These are phyloP conservation scores for Saprolegnia diclina DNA, from an alignment of 352 stramenopile genomes.

Conservation along the genomic window DNA sequence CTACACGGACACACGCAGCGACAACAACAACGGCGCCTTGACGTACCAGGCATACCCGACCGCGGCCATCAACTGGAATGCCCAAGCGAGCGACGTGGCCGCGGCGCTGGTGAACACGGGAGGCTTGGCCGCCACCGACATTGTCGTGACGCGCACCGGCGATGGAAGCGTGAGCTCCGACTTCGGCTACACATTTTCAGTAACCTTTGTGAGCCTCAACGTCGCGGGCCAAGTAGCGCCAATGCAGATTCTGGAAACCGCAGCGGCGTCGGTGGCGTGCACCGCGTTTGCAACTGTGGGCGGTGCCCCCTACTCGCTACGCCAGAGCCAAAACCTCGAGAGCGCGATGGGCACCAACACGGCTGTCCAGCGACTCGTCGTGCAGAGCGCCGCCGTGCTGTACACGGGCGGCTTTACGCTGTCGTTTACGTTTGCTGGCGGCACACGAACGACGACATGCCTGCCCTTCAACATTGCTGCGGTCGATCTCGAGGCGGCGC, in stretches of 20 bases:
- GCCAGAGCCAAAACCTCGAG: slow-evolving; percentile 34
- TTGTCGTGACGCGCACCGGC: slow-evolving; percentile 69
- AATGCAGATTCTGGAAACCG: slow-evolving; percentile 33
- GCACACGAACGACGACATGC: slow-evolving; percentile 35
- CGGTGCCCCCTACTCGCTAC: slow-evolving; percentile 33
- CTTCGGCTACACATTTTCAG: slow-evolving; percentile 62
- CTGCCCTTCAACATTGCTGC: slow-evolving; percentile 60
- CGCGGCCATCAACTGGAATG: slow-evolving; percentile 39
- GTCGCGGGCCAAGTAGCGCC: slow-evolving; percentile 57
- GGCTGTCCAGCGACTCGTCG: slow-evolving; percentile 56
- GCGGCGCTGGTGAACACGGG: slow-evolving; percentile 34
- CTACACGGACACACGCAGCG: slow-evolving; percentile 31
- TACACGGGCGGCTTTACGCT: slow-evolving; percentile 53
- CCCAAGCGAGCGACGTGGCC: slow-evolving; percentile 34
- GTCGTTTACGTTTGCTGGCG: slow-evolving; percentile 41
- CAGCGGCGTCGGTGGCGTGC: slow-evolving; percentile 28
- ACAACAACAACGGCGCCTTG: slow-evolving; percentile 32
- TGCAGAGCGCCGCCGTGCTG: slow-evolving; percentile 46
- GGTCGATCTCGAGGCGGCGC: slow-evolving; percentile 45
- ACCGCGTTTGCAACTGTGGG: slow-evolving; percentile 41
- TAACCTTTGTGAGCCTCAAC: slow-evolving; percentile 69
- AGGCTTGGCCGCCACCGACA: slow-evolving; percentile 39
- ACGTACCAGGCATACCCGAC: slow-evolving; percentile 26
- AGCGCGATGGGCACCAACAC: slow-evolving; percentile 72
- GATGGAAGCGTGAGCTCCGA: slow-evolving; percentile 48